Conservation (phyloP, 2,329 filamentous ascomycete species). For the Penicillium sp. region DNA sequence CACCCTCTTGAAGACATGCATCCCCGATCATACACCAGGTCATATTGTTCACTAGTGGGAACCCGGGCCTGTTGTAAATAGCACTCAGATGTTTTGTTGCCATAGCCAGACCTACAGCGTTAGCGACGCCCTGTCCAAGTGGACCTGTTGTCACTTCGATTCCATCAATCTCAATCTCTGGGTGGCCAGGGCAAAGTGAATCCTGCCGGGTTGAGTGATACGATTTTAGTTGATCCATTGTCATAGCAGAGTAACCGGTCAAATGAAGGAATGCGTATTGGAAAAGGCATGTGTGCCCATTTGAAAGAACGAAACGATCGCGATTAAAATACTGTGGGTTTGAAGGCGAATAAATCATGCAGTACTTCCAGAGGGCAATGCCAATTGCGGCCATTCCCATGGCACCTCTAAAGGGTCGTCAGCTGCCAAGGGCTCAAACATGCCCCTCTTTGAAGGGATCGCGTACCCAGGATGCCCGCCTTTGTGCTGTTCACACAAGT, state of each 20-base stretch:
- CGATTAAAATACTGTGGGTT: constrained; percentile 57
- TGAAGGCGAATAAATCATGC: constrained; percentile 58
- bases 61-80: constrained; percentile 48
- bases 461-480: constrained; percentile 64
- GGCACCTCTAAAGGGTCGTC: constrained; percentile 40
- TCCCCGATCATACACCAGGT: constrained; percentile 58
- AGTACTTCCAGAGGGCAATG: constrained; percentile 59
- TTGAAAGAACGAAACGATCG: constrained; percentile 61
- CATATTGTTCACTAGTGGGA: constrained; percentile 46
- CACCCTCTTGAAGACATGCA: constrained; percentile 57
- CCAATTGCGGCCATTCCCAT: constrained; percentile 57
- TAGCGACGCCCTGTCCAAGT: constrained; percentile 56
- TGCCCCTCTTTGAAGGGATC: neutral
- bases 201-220: constrained; percentile 50
- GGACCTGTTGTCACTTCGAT: constrained; percentile 58
- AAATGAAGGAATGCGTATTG: constrained; percentile 54
- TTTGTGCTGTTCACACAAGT: constrained; percentile 66
- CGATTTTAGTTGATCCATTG: constrained; percentile 54
- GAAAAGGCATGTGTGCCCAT: constrained; percentile 56
- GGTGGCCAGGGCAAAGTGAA: constrained; percentile 52
- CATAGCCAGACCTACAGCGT: constrained; percentile 57
- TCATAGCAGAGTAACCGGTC: constrained; percentile 53
- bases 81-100: constrained; percentile 53
- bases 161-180: constrained; percentile 50
- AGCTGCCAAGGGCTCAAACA: neutral